These are phyloP conservation scores for Hypoxylon subgilvum DNA, from an alignment of 495 filamentous ascomycete genomes.

Conservation along the genomic window DNA sequence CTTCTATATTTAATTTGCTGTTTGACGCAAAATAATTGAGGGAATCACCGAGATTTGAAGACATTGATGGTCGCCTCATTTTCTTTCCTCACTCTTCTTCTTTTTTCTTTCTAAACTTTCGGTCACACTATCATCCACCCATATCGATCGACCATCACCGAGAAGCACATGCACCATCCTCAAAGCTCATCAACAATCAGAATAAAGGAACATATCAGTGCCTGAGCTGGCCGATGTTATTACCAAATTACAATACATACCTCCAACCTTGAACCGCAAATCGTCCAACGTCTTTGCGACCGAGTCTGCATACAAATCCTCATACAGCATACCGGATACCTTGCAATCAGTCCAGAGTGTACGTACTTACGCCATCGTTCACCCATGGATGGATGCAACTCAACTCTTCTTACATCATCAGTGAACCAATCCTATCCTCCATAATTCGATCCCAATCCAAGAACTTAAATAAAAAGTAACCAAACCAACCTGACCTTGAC, in stretches of 20 bases:
- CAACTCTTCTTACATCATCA: slow-evolving; percentile 17
- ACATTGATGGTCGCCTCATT: slow-evolving; percentile 15
- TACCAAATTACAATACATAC: slow-evolving; percentile 14
- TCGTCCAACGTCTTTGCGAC: slow-evolving; percentile 33
- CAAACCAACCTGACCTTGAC: slow-evolving; percentile 11
- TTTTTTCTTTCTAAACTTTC: too few species aligned
- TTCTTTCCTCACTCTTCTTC: neutral
- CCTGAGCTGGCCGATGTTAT: slow-evolving; percentile 24
- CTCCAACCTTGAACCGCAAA: slow-evolving; percentile 15
- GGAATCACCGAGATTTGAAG: too few species aligned
- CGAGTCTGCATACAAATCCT: slow-evolving; percentile 4
- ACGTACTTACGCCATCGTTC: slow-evolving; percentile 22
- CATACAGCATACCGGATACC: neutral
- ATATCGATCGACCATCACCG: slow-evolving; percentile 12
- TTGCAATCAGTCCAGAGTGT: too few species aligned
- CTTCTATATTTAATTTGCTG: too few species aligned
- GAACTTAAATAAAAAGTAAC: too few species aligned
- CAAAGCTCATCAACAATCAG: neutral
- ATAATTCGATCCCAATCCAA: slow-evolving; percentile 5
- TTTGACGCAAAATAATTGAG: too few species aligned
- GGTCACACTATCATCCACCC: slow-evolving; percentile 21
- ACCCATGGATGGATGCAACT: too few species aligned
- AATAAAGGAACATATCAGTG: slow-evolving; percentile 14
- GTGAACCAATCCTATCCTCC: slow-evolving; percentile 5
- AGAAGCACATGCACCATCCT: too few species aligned